Conservation (phyloP, 345 rosid species). For the Acer campestre region DNA sequence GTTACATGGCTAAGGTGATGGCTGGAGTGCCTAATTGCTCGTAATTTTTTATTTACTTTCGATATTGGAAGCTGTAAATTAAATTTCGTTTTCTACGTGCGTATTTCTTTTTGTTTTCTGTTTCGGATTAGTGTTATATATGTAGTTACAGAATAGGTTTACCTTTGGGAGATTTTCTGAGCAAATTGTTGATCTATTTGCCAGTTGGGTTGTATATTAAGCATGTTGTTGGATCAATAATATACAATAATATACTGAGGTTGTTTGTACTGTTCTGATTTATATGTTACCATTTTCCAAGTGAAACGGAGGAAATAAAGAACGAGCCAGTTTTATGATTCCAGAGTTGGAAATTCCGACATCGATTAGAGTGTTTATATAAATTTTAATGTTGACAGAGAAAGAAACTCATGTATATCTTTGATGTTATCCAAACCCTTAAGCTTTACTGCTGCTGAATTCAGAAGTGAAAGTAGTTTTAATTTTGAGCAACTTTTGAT, state of each 20-base stretch:
- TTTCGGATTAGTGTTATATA: neutral
- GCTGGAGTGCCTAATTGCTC: slow-evolving; percentile 10
- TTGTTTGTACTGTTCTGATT: too few relatives aligned
- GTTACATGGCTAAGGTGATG: slow-evolving; percentile 13
- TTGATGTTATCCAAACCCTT: too few relatives aligned
- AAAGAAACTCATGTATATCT: neutral
- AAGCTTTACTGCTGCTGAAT: neutral
- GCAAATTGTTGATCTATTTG: neutral
- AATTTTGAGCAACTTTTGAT: too few relatives aligned
- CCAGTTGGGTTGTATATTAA: neutral
- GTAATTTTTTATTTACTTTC: neutral
- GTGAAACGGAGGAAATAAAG: neutral
- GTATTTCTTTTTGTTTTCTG: neutral
- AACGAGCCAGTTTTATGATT: neutral
- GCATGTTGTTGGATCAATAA: neutral
- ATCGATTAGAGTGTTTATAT: neutral
- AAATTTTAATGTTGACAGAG: neutral
- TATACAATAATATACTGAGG: neutral
- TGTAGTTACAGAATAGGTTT: neutral
- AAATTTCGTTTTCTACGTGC: neutral
- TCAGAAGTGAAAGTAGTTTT: too few relatives aligned
- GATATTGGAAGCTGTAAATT: slow-evolving; percentile 13
- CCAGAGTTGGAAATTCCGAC: neutral
- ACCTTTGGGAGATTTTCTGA: neutral
- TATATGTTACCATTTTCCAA: neutral